Percentiles rank a stretch among this genome's conserved stretches.
Conservation (phyloP, 2,329 filamentous ascomycete species). For the Stromatinia cepivora region DNA sequence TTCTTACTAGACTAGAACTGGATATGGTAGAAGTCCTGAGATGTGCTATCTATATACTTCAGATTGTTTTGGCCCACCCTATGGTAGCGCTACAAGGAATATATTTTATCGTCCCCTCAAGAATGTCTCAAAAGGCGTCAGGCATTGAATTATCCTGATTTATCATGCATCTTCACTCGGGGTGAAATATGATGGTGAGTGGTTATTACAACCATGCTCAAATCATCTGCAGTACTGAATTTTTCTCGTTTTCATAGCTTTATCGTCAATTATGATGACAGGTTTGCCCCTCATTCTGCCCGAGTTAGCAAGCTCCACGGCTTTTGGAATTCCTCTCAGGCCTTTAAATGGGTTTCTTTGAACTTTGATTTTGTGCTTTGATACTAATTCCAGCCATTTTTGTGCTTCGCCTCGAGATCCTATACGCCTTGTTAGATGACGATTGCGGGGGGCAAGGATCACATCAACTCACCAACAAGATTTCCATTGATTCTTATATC, state of each 20-base stretch:
- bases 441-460: conserved; percentile 16
- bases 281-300: conserved; percentile 57
- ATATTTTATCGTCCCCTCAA: neutral
- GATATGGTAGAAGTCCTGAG: neutral
- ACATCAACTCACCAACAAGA: conserved; percentile 37
- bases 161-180: neutral
- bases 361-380: conserved; percentile 49
- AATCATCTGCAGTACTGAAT: conserved; percentile 31
- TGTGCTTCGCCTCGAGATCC: conserved; percentile 47
- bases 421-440: conserved; percentile 29
- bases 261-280: conserved; percentile 52
- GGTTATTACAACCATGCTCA: neutral
- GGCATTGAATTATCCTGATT: neutral
- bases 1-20: conserved; percentile 13
- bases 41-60: conserved; percentile 18
- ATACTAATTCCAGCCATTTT: conserved; percentile 51
- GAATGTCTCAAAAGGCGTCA: neutral
- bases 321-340: conserved; percentile 51
- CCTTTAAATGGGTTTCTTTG: conserved; percentile 54
- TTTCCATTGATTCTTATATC: conserved; percentile 53
- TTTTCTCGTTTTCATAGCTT: conserved; percentile 38
- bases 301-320: conserved; percentile 51
- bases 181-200: neutral
- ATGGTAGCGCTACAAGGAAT: neutral
- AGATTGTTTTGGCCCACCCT: neutral